Evolutionary conservation across 352 stramenopile species (phyloP).

Genomic region (Thalassiosira delicatula): DNA sequence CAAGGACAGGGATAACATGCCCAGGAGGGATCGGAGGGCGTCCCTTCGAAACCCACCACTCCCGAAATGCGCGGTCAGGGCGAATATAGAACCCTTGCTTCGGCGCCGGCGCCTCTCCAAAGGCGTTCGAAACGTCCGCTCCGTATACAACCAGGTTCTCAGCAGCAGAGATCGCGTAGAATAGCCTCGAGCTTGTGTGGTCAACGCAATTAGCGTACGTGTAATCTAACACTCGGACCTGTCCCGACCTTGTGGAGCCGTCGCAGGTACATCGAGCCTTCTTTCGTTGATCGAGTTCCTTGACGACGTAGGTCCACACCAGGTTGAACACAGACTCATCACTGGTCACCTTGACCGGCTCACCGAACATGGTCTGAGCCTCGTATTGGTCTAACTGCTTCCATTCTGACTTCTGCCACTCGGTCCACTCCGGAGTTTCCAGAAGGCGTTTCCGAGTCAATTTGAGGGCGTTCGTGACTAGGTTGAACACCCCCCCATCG

Average conservation of each 20-base stretch:
- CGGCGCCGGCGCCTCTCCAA: constrained; percentile 33
- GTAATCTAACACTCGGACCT: constrained; percentile 25
- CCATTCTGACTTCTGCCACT: constrained; percentile 1
- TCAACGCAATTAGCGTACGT: constrained; percentile 51
- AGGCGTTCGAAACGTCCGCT: constrained; percentile 36
- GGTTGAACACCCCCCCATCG: not conserved
- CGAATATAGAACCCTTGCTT: constrained; percentile 25
- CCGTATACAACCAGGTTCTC: constrained; percentile 29
- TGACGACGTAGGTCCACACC: constrained; percentile 28
- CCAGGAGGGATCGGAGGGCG: constrained; percentile 23
- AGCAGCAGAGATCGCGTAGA: constrained; percentile 3
- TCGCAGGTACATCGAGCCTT: constrained; percentile 30
- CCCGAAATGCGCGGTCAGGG: constrained; percentile 31
- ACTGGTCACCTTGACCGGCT: not conserved
- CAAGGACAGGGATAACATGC: constrained; percentile 33
- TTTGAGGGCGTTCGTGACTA: not conserved
- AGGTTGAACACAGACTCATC: constrained; percentile 8
- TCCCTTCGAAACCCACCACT: constrained; percentile 39
- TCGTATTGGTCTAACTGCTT: constrained; percentile 8
- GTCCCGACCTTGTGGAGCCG: not conserved
- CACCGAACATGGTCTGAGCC: constrained; percentile 43
- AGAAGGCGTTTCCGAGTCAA: not conserved
- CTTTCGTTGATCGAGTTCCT: constrained; percentile 6
- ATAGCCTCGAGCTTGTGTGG: constrained; percentile 37
- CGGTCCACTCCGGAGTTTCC: not conserved